Evolutionary conservation across 140 eudicot genomes (phyloP), one percentile per base, ranked within the genome.

Genomic region (Bidens hawaiensis): DNA sequence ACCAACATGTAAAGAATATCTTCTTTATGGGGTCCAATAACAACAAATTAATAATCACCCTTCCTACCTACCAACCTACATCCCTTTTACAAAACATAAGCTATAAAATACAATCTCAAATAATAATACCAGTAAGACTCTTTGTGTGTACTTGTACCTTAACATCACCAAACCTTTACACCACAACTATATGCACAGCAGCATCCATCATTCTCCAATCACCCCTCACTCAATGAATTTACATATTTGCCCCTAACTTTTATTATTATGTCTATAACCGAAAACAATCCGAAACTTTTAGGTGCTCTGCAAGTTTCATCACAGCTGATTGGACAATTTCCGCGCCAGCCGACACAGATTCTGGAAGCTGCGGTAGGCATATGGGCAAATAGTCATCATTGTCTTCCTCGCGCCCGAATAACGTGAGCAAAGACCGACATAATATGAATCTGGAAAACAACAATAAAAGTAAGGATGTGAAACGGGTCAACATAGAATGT

Each of bases 361-460:
- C 72, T 0, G 90, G 96, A 60, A 90, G 86, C 24, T 82, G 81
- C 1, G 98, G 98, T 56, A 84, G 58, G 82, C 95, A 87, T 45
- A 74, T 48, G 12, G 98, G 98, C 46, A 87, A 45, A 54, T 78
- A 81, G 19, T 65, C 50, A 33, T 84, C 91, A 9, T 22, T 67
- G 28, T 75, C 73, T 71, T 76, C 91, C 4, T 51, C 73, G 11
- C 64, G 72, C 33, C 77, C 68, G 51, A 78, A 80, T 51, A 55
- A 82, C 21, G 76, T 38, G 15, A 90, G 95, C 73, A 78, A 84
- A n/a, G 96, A 79, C 4, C 88, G 87, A 78, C 96, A 87, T 74
- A 90, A 87, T 41, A 90, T 76, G 76, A 90, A 90, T 84, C 98
- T 90, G 96, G 31, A 74, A 53, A 52, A 21, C 34, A 67, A 30